Percentiles rank a stretch among this genome's conserved stretches.
Conservation (phyloP, 345 rosid species). For the Gossypium mustelinum region DNA sequence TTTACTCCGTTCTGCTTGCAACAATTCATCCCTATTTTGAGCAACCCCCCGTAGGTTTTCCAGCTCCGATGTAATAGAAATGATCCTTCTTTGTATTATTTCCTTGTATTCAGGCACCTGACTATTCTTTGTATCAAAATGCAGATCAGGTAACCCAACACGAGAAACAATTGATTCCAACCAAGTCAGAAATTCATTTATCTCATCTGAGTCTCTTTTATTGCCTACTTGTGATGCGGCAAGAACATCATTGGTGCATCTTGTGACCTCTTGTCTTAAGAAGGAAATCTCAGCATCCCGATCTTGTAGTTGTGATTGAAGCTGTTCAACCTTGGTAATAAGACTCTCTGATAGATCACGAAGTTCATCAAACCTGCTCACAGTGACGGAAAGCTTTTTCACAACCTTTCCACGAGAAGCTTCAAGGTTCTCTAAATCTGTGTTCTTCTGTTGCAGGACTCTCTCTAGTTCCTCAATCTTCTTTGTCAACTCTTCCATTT, state of each 20-base stretch:
- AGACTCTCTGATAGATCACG: slow-evolving; percentile 81
- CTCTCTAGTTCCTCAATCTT: slow-evolving; percentile 57
- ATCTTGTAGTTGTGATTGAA: slow-evolving; percentile 78
- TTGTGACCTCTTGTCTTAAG: slow-evolving; percentile 94
- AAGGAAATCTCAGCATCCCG: slow-evolving; percentile 88
- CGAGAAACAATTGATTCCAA: slow-evolving; percentile 48
- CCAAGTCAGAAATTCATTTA: slow-evolving; percentile 56
- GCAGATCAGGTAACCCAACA: slow-evolving; percentile 37
- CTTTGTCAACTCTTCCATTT: slow-evolving; percentile 72
- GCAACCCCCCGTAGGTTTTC: slow-evolving; percentile 48
- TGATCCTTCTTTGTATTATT: slow-evolving; percentile 51
- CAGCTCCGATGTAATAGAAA: slow-evolving; percentile 51
- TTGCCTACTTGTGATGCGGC: slow-evolving; percentile 58
- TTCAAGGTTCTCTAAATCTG: slow-evolving; percentile 68
- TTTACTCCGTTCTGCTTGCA: slow-evolving; percentile 67
- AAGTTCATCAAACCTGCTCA: slow-evolving; percentile 90
- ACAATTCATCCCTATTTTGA: slow-evolving; percentile 54
- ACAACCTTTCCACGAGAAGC: slow-evolving; percentile 72
- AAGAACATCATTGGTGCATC: slow-evolving; percentile 87
- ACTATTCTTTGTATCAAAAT: slow-evolving; percentile 33
- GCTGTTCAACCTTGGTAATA: slow-evolving; percentile 80
- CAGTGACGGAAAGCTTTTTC: slow-evolving; percentile 78
- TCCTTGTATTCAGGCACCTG: slow-evolving; percentile 53
- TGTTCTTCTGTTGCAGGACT: slow-evolving; percentile 54
- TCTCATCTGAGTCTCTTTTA: slow-evolving; percentile 53